phyloP scores from a whole-genome alignment of 202 grass and related monocot species.

The Hordeum pubiflorum region DNA sequence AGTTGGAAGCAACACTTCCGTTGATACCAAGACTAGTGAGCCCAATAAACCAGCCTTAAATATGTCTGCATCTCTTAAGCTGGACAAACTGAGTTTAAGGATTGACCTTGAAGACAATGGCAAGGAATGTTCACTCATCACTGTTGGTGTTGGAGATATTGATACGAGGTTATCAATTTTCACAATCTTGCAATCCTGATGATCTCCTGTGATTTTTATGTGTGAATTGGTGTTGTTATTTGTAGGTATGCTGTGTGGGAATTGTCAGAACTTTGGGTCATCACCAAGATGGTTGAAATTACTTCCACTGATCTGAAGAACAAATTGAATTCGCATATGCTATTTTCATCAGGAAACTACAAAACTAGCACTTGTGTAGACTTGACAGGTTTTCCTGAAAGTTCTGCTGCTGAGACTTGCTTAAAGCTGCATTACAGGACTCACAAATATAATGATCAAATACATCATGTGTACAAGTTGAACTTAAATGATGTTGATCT shows the following conservation, averaged over 20 bases:
- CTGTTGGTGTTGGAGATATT: slow-evolving; percentile 42
- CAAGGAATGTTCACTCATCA: slow-evolving; percentile 38
- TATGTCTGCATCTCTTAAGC: slow-evolving; percentile 49
- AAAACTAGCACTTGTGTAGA: neutral
- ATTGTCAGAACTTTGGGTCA: slow-evolving; percentile 49
- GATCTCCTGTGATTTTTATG: slow-evolving; percentile 23
- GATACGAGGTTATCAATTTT: slow-evolving; percentile 49
- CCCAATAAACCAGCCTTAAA: slow-evolving; percentile 28
- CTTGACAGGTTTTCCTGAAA: slow-evolving; percentile 26
- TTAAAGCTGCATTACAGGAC: slow-evolving; percentile 67
- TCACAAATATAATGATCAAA: slow-evolving; percentile 32
- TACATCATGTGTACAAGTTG: slow-evolving; percentile 47
- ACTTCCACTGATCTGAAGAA: slow-evolving; percentile 42
- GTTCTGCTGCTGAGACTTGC: slow-evolving; percentile 32
- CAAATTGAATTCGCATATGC: slow-evolving; percentile 32
- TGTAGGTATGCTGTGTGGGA: slow-evolving; percentile 62
- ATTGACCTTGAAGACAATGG: slow-evolving; percentile 63
- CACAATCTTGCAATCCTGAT: slow-evolving; percentile 18
- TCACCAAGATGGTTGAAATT: slow-evolving; percentile 43
- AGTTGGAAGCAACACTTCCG: slow-evolving; percentile 19
- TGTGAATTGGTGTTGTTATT: slow-evolving; percentile 26
- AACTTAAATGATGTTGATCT: slow-evolving; percentile 62
- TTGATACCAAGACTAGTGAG: slow-evolving; percentile 30
- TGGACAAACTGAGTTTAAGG: slow-evolving; percentile 54
- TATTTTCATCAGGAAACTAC: slow-evolving; percentile 51